Evolutionary conservation across 169 alveolate species (phyloP).

Genomic region (Plasmodium gaboni): DNA sequence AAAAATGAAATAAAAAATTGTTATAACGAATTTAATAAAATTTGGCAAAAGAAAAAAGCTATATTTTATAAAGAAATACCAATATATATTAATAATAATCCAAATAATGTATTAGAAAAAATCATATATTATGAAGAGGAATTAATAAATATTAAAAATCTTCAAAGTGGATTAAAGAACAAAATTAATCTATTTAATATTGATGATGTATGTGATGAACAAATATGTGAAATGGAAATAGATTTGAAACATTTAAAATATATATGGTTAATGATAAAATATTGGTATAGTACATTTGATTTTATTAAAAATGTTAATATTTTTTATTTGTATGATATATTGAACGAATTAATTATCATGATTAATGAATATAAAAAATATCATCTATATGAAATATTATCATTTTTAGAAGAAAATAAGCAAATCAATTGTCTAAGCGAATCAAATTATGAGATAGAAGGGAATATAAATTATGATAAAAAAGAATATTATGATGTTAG

Average conservation of each 20-base stretch:
- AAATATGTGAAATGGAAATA: constrained; percentile 62
- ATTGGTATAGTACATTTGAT: constrained; percentile 54
- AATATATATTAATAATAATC: constrained; percentile 48
- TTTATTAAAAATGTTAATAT: constrained; percentile 73
- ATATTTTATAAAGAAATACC: constrained; percentile 75
- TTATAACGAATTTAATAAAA: constrained; percentile 70
- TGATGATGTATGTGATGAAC: constrained; percentile 76
- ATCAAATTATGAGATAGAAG: neutral
- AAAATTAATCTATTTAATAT: constrained; percentile 67
- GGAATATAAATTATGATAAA: neutral
- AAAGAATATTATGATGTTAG: neutral
- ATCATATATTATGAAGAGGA: constrained; percentile 67
- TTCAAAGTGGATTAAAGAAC: constrained; percentile 39
- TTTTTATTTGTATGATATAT: constrained; percentile 60
- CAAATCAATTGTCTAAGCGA: neutral
- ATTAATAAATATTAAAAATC: constrained; percentile 33
- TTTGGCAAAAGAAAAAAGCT: constrained; percentile 72
- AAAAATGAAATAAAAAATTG: constrained; percentile 73
- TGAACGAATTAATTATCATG: constrained; percentile 26
- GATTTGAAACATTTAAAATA: constrained; percentile 43
- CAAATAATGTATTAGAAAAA: constrained; percentile 39
- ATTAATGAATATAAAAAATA: constrained; percentile 52
- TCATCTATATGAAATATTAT: constrained; percentile 9
- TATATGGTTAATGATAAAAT: constrained; percentile 70
- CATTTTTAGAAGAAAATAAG: constrained; percentile 24